Conservation (phyloP, 1,139 yeast genomes). For the Blastobotrys aristatus region DNA sequence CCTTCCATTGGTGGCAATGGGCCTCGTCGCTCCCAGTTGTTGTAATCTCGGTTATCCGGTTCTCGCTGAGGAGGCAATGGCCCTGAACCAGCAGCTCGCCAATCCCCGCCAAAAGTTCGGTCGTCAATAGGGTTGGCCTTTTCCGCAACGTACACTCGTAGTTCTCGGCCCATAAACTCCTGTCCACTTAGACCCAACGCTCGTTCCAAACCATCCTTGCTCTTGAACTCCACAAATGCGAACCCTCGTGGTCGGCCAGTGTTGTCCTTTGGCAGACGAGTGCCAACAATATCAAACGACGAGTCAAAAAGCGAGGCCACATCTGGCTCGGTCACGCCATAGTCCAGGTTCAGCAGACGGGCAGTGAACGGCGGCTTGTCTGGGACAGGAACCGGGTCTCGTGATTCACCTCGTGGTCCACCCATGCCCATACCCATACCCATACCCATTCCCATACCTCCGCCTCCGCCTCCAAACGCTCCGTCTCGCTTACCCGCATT, state of each 20-base stretch:
- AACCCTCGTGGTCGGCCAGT: slow-evolving; percentile 67
- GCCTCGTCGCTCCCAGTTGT: slow-evolving; percentile 32
- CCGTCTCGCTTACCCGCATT: slow-evolving; percentile 13
- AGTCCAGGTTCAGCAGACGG: slow-evolving; percentile 78
- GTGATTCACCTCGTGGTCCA: slow-evolving; percentile 14
- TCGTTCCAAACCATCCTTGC: slow-evolving; percentile 65
- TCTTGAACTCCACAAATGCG: slow-evolving; percentile 79
- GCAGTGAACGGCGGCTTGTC: slow-evolving; percentile 91
- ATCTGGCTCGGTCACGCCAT: slow-evolving; percentile 67
- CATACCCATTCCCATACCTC: slow-evolving; percentile 4
- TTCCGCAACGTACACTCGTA: slow-evolving; percentile 86
- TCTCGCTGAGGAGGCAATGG: slow-evolving; percentile 21
- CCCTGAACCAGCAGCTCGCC: slow-evolving; percentile 45
- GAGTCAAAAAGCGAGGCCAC: slow-evolving; percentile 59
- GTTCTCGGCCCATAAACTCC: slow-evolving; percentile 61
- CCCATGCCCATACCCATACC: background rate
- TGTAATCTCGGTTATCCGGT: slow-evolving; percentile 28
- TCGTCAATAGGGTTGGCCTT: slow-evolving; percentile 16
- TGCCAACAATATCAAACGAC: slow-evolving; percentile 2
- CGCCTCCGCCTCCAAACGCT: slow-evolving; percentile 7
- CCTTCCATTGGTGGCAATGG: slow-evolving; percentile 30
- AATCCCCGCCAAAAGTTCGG: slow-evolving; percentile 52
- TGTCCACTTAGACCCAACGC: slow-evolving; percentile 68
- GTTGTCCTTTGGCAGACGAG: slow-evolving; percentile 54
- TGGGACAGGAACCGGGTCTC: slow-evolving; percentile 80